Evolutionary conservation across 1,284 basidiomycete species (phyloP).

Genomic region (Microbotryomycetes sp.): DNA sequence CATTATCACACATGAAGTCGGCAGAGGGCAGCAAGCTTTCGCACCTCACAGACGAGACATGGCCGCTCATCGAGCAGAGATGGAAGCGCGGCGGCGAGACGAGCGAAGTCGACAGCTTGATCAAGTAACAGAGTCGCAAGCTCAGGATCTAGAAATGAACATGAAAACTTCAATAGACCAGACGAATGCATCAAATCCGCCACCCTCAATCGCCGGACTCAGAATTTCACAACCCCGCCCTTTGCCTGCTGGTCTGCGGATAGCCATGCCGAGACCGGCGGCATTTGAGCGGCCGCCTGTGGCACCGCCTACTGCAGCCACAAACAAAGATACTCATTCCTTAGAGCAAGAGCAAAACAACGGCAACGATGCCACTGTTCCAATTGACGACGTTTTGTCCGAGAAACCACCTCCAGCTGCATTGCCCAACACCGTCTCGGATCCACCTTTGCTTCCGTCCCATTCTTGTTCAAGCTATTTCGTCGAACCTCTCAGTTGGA

Average conservation of each 20-base stretch:
- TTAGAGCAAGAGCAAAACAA: neutral
- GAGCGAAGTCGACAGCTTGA: neutral
- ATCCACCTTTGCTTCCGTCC: slow-evolving; percentile 26
- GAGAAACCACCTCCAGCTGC: neutral
- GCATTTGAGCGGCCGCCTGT: slow-evolving; percentile 6
- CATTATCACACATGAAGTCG: slow-evolving; percentile 81
- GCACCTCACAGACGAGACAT: slow-evolving; percentile 38
- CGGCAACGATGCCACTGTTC: neutral
- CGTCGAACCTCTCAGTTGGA: slow-evolving; percentile 92
- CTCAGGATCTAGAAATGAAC: neutral
- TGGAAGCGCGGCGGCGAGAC: slow-evolving; percentile 25
- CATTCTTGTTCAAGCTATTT: slow-evolving; percentile 70
- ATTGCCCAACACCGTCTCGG: neutral
- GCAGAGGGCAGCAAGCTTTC: slow-evolving; percentile 39
- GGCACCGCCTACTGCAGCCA: neutral
- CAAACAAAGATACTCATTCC: neutral
- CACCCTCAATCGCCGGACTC: slow-evolving; percentile 12
- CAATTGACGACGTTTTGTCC: neutral
- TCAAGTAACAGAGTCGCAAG: neutral
- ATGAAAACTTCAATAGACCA: neutral
- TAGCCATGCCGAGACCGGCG: slow-evolving; percentile 5
- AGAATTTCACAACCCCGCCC: neutral
- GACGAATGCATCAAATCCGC: neutral
- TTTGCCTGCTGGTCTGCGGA: slow-evolving; percentile 5
- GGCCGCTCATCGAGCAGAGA: slow-evolving; percentile 33